These are phyloP conservation scores for Ophiocordyceps camponoti-rufipedis DNA, from an alignment of 2,329 filamentous ascomycete genomes.

Conservation along the genomic window DNA sequence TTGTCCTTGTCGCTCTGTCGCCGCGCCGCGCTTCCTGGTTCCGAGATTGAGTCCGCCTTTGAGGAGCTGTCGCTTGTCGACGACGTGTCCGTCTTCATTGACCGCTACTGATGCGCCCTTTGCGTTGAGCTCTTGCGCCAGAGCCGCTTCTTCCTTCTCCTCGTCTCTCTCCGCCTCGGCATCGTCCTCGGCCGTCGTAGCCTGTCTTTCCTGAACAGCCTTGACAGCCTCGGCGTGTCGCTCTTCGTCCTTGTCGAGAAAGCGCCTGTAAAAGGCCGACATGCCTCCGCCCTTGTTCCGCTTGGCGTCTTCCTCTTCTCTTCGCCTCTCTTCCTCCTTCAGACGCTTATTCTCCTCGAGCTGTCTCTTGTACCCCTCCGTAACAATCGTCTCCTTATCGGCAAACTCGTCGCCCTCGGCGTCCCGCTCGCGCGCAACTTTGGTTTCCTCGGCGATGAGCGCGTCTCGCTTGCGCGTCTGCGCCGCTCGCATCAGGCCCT, in stretches of 20 bases:
- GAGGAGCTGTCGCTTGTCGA: conserved; percentile 69
- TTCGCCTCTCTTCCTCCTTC: conserved; percentile 52
- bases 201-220: conserved; percentile 37
- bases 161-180: conserved; percentile 23
- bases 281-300: conserved; percentile 51
- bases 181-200: conserved; percentile 18
- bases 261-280: conserved; percentile 59
- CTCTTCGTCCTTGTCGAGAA: conserved; percentile 53
- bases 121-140: conserved; percentile 49
- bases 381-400: conserved; percentile 76
- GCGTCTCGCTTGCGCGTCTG: conserved; percentile 63
- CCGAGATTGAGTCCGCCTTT: conserved; percentile 58
- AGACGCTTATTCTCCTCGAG: conserved; percentile 55
- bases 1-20: conserved; percentile 6
- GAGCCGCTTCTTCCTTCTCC: conserved; percentile 39
- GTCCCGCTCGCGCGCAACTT: conserved; percentile 59
- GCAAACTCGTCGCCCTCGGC: conserved; percentile 66
- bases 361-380: conserved; percentile 64
- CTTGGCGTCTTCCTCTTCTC: conserved; percentile 45
- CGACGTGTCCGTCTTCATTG: conserved; percentile 69
- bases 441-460: conserved; percentile 62
- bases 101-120: conserved; percentile 43
- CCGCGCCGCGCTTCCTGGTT: conserved; percentile 36
- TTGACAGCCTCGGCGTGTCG: conserved; percentile 52
- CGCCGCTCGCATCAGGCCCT: conserved; percentile 51